Evolutionary conservation across 768 basidiomycete species (phyloP), one percentile per base, ranked within the genome.

Genomic region (Xanthoconium purpureum): DNA sequence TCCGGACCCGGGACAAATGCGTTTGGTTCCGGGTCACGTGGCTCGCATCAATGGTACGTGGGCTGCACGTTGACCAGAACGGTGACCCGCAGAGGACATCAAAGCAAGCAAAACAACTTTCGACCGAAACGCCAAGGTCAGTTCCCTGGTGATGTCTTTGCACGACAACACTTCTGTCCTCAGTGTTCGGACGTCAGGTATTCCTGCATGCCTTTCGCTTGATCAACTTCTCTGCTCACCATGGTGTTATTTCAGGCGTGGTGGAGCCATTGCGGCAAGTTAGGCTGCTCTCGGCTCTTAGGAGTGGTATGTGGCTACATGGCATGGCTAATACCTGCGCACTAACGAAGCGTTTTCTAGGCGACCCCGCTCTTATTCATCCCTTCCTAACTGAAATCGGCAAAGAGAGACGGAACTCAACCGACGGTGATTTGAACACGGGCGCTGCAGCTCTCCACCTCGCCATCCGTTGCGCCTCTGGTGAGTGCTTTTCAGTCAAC

Each of bases 371-470:
- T 7, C 75, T 81, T 13, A 89, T 93, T n/a, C 88, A 89, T 61
- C 88, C 89, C 1, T 88, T 91, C 64, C 77, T 93, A n/a, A 65
- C 84, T 1, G 89, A 90, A 67, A 87, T 93, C 39, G 77, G 79
- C 48, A 87, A 84, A 67, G 84, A 88, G 61, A 80, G 75, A 53
- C 80, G 82, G 5, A 77, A 70, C 28, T 79, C 81, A 20, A 53
- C 66, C 0, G 82, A 81, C 18, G 73, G 70, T 14, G 77, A 80
- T 15, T 56, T 84, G 0, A 86, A 91, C 65, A 80, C 85, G 1
- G 87, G 83, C 13, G 87, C 89, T 6, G 85, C 88, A 3, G 88
- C 88, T 0, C 73, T 93, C 8, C 90, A 93, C 70, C 81, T 93
- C 3, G 90, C 89, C 12, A 83, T 93, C n/a, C 81, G 88, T 42